phyloP scores from a whole-genome alignment of 2,329 filamentous ascomycete genomes.

The Phialophora expanda region DNA sequence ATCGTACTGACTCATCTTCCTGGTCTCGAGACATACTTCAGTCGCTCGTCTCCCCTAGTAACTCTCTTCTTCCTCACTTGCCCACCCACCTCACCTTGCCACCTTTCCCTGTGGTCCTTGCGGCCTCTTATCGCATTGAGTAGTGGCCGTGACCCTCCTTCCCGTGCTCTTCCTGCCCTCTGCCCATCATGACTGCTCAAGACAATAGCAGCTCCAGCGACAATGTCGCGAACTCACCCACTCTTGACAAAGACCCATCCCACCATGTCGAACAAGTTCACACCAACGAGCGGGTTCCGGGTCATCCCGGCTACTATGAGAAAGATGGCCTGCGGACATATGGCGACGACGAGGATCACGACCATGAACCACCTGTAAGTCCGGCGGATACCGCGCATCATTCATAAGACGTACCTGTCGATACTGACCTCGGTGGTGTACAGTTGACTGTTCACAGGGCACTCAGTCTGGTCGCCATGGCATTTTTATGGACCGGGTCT shows the following conservation, averaged over 20 bases:
- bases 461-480: conserved; percentile 63
- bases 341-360: conserved; percentile 56
- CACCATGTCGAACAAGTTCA: conserved; percentile 41
- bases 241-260: conserved; percentile 37
- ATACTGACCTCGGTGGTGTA: conserved; percentile 53
- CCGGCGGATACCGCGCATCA: neutral
- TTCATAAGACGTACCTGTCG: neutral
- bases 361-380: conserved; percentile 54
- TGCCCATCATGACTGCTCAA: conserved; percentile 28
- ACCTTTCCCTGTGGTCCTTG: neutral
- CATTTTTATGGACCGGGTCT: conserved; percentile 65
- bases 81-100: neutral
- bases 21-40: conserved; percentile 21
- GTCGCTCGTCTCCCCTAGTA: conserved; percentile 14
- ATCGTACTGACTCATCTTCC: neutral
- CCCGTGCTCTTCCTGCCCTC: neutral
- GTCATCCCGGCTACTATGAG: conserved; percentile 53
- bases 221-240: conserved; percentile 21
- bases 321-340: conserved; percentile 54
- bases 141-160: neutral
- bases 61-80: conserved; percentile 5
- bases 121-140: neutral
- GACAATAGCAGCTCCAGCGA: conserved; percentile 30
- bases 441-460: conserved; percentile 37
- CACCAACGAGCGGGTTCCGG: conserved; percentile 43